Base-by-base conservation (phyloP, 164 flowering plant species). In the Macadamia tetraphylla region DNA sequence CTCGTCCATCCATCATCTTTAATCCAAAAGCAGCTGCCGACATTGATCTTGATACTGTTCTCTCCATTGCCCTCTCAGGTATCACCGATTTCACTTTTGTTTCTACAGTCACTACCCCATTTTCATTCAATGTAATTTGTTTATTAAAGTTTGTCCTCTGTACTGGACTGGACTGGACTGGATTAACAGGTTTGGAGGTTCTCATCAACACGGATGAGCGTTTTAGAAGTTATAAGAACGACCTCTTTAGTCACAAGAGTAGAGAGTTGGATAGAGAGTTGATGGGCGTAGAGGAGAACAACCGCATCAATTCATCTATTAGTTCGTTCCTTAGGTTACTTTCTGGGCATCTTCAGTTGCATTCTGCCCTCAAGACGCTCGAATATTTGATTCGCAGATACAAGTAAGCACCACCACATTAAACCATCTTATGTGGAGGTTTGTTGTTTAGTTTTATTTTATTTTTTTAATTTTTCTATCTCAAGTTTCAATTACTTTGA, bases 321-420 rank as follows among this genome's bases (percentile, higher is more conserved):
- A 66, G 73, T 66, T 84, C 86, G 0, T 92, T 85, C 67, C 72
- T 94, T 78, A 75, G 87, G 73, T 77, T 92, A 57, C 78, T 92
- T 6, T 89, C 97, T 0, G 94, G 92, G 15, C 73, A 86, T 63
- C 77, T 94, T 70, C 81, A 84, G 48, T 75, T 79, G 1, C 82
- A 73, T 62, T 76, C 95, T 1, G 80, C 95, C 7, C 75, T 81
- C 6, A 87, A 84, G 79, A 88, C 98, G 0, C 78, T 94, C 1
- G 98, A 94, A 81, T 94, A 92, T 71, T 80, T 94, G 66, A 76
- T 94, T 31, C 90, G 98, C 3, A 78, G 97, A 83, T 92, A 86
- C 81, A 88, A 90, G 98, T 94, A 80, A 78, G 78, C 29, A 6
- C n/a, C 58, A 35, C 23, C 23, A 64, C 9, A 40, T 35, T 35